Percentiles rank a stretch among this genome's conserved stretches.
Conservation (phyloP, 768 basidiomycete species). For the Coprinopsis sp. region DNA sequence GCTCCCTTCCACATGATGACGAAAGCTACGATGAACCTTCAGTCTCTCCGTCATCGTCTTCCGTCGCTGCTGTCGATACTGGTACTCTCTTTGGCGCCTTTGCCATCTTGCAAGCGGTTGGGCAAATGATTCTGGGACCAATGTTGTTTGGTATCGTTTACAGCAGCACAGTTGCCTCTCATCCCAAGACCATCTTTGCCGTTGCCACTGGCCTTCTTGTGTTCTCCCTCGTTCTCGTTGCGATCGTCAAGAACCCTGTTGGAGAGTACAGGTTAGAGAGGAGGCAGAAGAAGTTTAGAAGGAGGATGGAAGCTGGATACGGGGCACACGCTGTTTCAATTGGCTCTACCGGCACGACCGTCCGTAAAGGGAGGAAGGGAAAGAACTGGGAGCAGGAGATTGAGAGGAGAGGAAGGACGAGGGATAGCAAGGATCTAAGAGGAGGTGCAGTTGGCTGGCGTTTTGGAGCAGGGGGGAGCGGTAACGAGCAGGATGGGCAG, state of each 20-base stretch:
- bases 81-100: slow-evolving; percentile 71
- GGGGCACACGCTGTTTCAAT: slow-evolving; percentile 5
- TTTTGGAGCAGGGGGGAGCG: neutral
- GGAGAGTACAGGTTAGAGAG: slow-evolving; percentile 9
- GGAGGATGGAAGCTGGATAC: slow-evolving; percentile 8
- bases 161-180: slow-evolving; percentile 60
- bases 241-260: slow-evolving; percentile 40
- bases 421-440: slow-evolving; percentile 44
- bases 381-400: slow-evolving; percentile 22
- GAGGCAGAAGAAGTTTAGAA: slow-evolving; percentile 15
- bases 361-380: slow-evolving; percentile 12
- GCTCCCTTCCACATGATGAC: slow-evolving; percentile 14
- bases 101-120: slow-evolving; percentile 63
- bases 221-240: slow-evolving; percentile 30
- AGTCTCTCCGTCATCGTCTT: neutral
- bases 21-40: neutral
- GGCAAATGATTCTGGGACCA: slow-evolving; percentile 69
- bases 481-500: neutral
- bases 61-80: slow-evolving; percentile 11
- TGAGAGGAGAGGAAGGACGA: slow-evolving; percentile 38
- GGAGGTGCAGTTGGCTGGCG: slow-evolving; percentile 26
- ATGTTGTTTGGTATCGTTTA: slow-evolving; percentile 71
- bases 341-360: neutral
- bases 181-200: slow-evolving; percentile 68
- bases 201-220: slow-evolving; percentile 49